Base-by-base conservation (phyloP, 129 eudicot species). In the Tanacetum coccineum region DNA sequence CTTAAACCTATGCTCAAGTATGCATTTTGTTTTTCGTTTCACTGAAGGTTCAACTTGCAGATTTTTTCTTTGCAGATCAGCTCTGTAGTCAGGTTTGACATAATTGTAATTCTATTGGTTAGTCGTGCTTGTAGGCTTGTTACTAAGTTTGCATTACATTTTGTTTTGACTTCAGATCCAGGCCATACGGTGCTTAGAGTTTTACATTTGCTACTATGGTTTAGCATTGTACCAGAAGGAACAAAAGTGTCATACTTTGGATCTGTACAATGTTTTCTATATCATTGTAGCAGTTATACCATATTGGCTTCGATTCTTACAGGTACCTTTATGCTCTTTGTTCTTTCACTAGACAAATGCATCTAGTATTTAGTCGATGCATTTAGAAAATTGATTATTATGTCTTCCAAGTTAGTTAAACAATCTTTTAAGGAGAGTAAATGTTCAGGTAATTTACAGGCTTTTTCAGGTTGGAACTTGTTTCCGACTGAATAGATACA, bases 11-110 rank as follows among this genome's bases (percentile, higher is more conserved):
- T 52, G 28, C 40, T 67, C 72, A 53, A 30, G 30, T 28, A 59
- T 25, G 36, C 51, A 10, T 53, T 44, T n/a, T 48, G 32, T 18
- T 68, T 65, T 46, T 48, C 32, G 32, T 57, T 58, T 13, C 51
- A 21, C 59, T 66, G 53, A 71, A 90, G 97, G 93, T 87, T 51
- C 75, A 84, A 59, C 84, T 91, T 58, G 86, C 90, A 6, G 95
- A 91, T 59, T 85, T 84, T 76, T 91, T 91, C 81, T 72, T 91
- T 74, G 95, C 96, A 12, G 97, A 91, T 71, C 96, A 91, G 64
- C 79, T 91, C 4, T 76, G 95, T 40, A 87, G 97, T 76, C 92
- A 90, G 97, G 96, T 86, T 53, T 6, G 39, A 15, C 49, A 25
- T 58, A 59, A 30, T 59, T 49, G 47, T 20, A 25, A 42, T 74